Conservation (phyloP, 257 asterid genomes). For the Rehmannia glutinosa region DNA sequence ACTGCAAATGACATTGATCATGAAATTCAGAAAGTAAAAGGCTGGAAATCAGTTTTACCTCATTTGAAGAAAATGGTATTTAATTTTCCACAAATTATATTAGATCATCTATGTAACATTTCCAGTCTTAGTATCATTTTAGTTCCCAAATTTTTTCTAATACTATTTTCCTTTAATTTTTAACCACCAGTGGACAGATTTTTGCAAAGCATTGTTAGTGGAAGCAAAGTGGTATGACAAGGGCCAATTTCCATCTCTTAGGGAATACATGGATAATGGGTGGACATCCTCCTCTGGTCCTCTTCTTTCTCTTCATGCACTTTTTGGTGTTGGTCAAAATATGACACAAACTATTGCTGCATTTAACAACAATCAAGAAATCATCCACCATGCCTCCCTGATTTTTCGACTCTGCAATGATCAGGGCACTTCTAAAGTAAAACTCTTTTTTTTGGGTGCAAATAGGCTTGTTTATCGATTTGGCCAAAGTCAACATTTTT, state of each 20-base stretch:
- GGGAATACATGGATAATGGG: slow-evolving; percentile 48
- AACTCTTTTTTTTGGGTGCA: neutral
- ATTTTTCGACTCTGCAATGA: slow-evolving; percentile 61
- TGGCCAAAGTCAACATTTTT: no score
- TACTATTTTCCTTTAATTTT: no score
- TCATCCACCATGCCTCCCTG: slow-evolving; percentile 33
- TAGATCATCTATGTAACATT: neutral
- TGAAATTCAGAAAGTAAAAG: slow-evolving; percentile 35
- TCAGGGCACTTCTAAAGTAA: slow-evolving; percentile 55
- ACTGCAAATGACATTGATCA: slow-evolving; percentile 38
- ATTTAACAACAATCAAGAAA: slow-evolving; percentile 22
- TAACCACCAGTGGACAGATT: slow-evolving; percentile 44
- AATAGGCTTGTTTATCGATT: no score
- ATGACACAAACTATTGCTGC: neutral
- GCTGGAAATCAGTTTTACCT: slow-evolving; percentile 39
- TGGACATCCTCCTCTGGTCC: slow-evolving; percentile 53
- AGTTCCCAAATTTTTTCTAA: no score
- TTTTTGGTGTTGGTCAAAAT: slow-evolving; percentile 29
- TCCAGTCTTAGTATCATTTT: neutral
- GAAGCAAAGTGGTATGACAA: slow-evolving; percentile 55
- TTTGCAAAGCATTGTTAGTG: slow-evolving; percentile 41
- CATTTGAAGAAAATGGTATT: slow-evolving; percentile 43
- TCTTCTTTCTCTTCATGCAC: slow-evolving; percentile 37
- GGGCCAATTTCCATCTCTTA: slow-evolving; percentile 39
- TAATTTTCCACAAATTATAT: neutral